Conservation (phyloP, 2,329 filamentous ascomycete genomes). For the Colletotrichum tropicale region DNA sequence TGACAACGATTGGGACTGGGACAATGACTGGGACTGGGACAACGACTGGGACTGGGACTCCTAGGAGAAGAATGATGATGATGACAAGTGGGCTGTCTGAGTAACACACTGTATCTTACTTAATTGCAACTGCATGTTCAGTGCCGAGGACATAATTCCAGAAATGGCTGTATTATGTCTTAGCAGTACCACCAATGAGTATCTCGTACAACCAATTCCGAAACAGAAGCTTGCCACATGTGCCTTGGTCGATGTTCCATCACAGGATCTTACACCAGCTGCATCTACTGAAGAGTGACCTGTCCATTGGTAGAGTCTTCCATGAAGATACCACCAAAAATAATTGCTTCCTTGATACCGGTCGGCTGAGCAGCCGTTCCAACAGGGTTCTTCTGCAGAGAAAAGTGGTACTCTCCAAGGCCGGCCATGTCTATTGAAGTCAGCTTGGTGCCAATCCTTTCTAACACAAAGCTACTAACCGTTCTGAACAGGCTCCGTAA, state of each 20-base stretch:
- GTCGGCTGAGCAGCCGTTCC: constrained; percentile 33
- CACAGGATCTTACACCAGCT: not conserved
- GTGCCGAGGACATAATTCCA: not conserved
- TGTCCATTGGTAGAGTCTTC: constrained; percentile 27
- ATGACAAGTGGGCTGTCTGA: not conserved
- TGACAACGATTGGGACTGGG: too few species aligned
- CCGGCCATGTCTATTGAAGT: constrained; percentile 27
- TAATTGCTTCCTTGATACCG: constrained; percentile 34
- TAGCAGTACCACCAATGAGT: not conserved
- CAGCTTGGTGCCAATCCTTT: not conserved
- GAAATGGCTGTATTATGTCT: not conserved
- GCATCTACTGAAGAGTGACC: constrained; percentile 18
- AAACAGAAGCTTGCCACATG: not conserved
- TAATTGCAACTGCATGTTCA: not conserved
- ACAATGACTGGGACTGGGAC: too few species aligned
- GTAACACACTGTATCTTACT: not conserved
- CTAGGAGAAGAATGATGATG: not conserved
- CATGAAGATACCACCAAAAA: constrained; percentile 37
- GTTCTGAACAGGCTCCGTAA: constrained; percentile 36
- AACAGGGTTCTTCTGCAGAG: constrained; percentile 46
- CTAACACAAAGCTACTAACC: constrained; percentile 28
- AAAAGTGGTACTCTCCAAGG: constrained; percentile 50
- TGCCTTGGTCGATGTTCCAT: not conserved
- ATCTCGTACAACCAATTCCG: not conserved
- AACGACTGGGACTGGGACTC: too few species aligned